Percentiles rank a stretch among this genome's conserved stretches.
Conservation (phyloP, 345 rosid species). For the Pistacia atlantica region DNA sequence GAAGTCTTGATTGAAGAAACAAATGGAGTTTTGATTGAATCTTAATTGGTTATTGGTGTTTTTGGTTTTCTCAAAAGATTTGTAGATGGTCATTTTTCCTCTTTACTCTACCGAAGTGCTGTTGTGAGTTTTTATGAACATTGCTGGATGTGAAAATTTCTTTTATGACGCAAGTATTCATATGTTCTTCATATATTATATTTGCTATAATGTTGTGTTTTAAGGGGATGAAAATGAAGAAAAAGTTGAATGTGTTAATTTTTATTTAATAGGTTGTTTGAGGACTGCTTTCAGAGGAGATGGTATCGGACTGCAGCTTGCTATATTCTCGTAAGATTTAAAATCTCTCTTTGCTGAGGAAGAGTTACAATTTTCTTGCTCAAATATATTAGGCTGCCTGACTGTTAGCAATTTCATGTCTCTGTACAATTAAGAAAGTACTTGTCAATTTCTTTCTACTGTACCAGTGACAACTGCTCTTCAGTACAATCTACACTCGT, state of each 20-base stretch:
- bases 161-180: neutral
- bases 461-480: neutral
- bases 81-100: neutral
- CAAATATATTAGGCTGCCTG: neutral
- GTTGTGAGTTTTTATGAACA: neutral
- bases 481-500: neutral
- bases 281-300: conserved; percentile 96
- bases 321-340: conserved; percentile 84
- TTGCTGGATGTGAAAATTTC: neutral
- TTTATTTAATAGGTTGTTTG: conserved; percentile 67
- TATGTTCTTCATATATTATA: neutral
- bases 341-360: neutral
- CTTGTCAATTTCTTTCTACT: neutral
- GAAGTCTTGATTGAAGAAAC: neutral
- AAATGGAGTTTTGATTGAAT: neutral
- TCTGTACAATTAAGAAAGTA: neutral
- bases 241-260: conserved; percentile 2
- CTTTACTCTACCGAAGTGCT: neutral
- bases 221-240: neutral
- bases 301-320: conserved; percentile 99
- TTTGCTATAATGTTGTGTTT: neutral
- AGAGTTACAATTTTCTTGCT: neutral
- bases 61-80: neutral
- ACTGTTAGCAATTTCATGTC: neutral
- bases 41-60: neutral